phyloP scores from a whole-genome alignment of 2,329 filamentous ascomycete species.

The Torrubiella hemipterigena region DNA sequence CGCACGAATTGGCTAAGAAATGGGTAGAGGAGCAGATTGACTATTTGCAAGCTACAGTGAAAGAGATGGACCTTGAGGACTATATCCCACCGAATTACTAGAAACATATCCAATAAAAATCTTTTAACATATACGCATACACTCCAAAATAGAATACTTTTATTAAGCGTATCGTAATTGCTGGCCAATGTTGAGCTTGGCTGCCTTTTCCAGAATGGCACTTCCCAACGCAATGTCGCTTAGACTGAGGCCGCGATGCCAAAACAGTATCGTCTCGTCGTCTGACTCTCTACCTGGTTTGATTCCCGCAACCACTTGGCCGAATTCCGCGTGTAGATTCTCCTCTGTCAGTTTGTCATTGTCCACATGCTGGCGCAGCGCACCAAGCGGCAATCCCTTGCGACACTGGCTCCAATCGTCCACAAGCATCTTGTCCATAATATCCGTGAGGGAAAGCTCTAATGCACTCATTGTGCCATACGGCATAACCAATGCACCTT shows the following conservation, averaged over 20 bases:
- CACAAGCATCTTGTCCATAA: constrained; percentile 6
- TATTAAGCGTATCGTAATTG: constrained; percentile 5
- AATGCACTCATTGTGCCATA: constrained; percentile 6
- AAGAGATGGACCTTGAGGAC: constrained; percentile 1
- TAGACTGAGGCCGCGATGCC: constrained; percentile 6
- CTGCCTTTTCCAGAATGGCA: constrained; percentile 6
- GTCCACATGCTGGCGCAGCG: constrained; percentile 6
- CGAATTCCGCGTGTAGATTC: constrained; percentile 6
- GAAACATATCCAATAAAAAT: not conserved
- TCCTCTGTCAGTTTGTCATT: constrained; percentile 6
- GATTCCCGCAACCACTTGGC: constrained; percentile 5
- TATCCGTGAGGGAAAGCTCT: constrained; percentile 6
- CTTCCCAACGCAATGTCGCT: constrained; percentile 6
- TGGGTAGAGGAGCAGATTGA: not conserved
- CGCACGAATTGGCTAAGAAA: not conserved
- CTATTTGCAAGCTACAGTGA: not conserved
- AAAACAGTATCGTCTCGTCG: constrained; percentile 7
- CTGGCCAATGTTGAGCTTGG: constrained; percentile 5
- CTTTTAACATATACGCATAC: not conserved
- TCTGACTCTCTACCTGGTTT: constrained; percentile 6
- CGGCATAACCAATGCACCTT: constrained; percentile 5
- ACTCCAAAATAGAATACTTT: not conserved
- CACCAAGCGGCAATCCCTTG: constrained; percentile 6
- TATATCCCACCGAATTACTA: constrained; percentile 1
- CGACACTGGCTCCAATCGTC: constrained; percentile 7